Evolutionary conservation across 208 protist species (phyloP).

Genomic region (Leishmania guyanensis): DNA sequence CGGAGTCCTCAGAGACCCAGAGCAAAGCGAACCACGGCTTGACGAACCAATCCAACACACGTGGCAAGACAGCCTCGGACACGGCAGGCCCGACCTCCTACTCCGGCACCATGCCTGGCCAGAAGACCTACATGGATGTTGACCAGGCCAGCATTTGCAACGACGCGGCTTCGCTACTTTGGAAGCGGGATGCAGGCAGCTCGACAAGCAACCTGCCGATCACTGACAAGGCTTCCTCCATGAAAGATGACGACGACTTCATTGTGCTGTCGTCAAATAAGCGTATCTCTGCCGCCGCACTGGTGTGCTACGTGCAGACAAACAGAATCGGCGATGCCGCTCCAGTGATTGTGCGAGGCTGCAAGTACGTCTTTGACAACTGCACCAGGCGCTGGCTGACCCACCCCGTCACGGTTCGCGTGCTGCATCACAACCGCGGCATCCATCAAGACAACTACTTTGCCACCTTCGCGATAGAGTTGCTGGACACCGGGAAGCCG

Average conservation of each 20-base stretch:
- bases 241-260: not conserved
- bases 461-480: conserved; percentile 48
- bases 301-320: conserved; percentile 7
- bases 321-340: conserved; percentile 18
- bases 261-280: not conserved
- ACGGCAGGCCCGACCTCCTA: not conserved
- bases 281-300: not conserved
- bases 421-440: conserved; percentile 50
- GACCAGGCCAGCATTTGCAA: not conserved
- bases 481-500: conserved; percentile 25
- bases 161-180: not conserved
- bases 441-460: conserved; percentile 58
- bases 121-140: not conserved
- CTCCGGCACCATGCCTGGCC: not conserved
- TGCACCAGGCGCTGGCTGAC: conserved; percentile 33
- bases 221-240: not conserved
- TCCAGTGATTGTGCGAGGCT: conserved; percentile 25
- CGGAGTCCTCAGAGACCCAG: not conserved
- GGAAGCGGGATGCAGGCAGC: not conserved
- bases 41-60: not conserved
- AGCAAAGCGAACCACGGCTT: not conserved
- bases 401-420: conserved; percentile 35
- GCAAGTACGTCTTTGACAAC: conserved; percentile 40
- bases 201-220: not conserved
- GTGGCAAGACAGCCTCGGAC: not conserved